A percentile compares a stretch with the other conserved stretches of the same genome.
These are phyloP conservation scores for Tilletiopsis washingtonensis DNA, from an alignment of 1,284 basidiomycete genomes.

Conservation along the genomic window DNA sequence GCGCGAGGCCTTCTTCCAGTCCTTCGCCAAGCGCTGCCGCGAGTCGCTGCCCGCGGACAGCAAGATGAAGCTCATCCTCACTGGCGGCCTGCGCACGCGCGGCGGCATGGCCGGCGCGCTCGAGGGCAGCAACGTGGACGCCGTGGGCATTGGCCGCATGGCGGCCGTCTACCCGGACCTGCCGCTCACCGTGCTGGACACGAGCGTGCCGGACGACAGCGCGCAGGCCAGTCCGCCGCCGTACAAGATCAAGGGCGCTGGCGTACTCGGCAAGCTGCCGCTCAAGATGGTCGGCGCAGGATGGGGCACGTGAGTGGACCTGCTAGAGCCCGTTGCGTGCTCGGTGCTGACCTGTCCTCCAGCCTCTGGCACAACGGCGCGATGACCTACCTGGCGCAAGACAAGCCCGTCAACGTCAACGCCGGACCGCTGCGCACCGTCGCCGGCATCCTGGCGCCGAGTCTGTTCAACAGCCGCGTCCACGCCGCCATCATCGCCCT, in stretches of 20 bases:
- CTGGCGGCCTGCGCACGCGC: constrained; percentile 66
- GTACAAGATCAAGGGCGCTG: constrained; percentile 32
- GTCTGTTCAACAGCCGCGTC: background rate
- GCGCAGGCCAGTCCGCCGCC: constrained; percentile 20
- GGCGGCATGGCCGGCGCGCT: constrained; percentile 56
- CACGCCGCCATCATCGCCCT: background rate
- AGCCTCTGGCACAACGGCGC: constrained; percentile 9
- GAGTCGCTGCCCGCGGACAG: constrained; percentile 11
- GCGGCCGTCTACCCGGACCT: constrained; percentile 62
- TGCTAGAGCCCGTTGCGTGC: background rate
- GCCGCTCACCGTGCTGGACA: constrained; percentile 48
- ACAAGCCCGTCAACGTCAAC: background rate
- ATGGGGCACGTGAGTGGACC: constrained; percentile 23
- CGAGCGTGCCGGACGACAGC: constrained; percentile 10
- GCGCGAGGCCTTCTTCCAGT: constrained; percentile 51
- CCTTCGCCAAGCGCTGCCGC: constrained; percentile 49
- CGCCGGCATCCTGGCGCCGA: constrained; percentile 1
- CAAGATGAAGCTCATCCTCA: constrained; percentile 56
- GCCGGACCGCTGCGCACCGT: background rate
- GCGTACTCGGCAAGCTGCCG: constrained; percentile 28
- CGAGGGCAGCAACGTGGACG: constrained; percentile 49
- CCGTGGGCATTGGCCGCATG: constrained; percentile 68
- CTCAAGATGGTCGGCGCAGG: constrained; percentile 43
- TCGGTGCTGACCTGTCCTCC: background rate
- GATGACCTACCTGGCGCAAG: constrained; percentile 7